phyloP scores from a whole-genome alignment of 1,284 basidiomycete genomes.

The Xanthoconium separans region DNA sequence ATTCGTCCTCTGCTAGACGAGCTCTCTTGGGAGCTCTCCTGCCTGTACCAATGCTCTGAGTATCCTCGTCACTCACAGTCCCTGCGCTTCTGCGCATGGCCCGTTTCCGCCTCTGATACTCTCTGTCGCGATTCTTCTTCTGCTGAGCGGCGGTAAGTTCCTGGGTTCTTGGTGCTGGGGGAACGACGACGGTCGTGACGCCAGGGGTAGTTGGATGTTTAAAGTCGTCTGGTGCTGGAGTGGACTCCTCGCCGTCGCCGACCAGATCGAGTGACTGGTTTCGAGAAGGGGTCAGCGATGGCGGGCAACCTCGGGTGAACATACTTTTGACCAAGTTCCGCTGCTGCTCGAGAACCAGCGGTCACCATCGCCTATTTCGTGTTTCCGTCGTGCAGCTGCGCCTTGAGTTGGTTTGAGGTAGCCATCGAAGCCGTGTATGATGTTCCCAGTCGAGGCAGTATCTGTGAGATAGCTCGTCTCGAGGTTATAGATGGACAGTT shows the following conservation, averaged over 20 bases:
- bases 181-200: conserved; percentile 68
- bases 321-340: conserved; percentile 66
- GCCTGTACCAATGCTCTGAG: conserved; percentile 47
- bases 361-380: conserved; percentile 73
- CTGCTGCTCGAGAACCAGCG: conserved; percentile 80
- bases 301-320: conserved; percentile 12
- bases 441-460: conserved; percentile 76
- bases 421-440: conserved; percentile 79
- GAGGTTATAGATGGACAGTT: conserved; percentile 71
- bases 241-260: conserved; percentile 69
- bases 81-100: conserved; percentile 60
- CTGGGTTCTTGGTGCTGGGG: conserved; percentile 63
- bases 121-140: conserved; percentile 70
- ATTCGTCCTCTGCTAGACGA: conserved; percentile 56
- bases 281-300: background rate
- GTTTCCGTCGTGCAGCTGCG: conserved; percentile 58
- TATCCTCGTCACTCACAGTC: conserved; percentile 68
- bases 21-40: conserved; percentile 61
- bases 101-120: conserved; percentile 73
- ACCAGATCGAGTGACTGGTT: conserved; percentile 67
- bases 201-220: conserved; percentile 61
- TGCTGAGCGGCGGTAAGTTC: conserved; percentile 67
- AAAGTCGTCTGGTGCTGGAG: conserved; percentile 56
- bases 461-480: conserved; percentile 74
- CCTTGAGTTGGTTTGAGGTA: conserved; percentile 73